Base-by-base conservation (phyloP, 2,329 filamentous ascomycete genomes). In the Talaromyces sp. region DNA sequence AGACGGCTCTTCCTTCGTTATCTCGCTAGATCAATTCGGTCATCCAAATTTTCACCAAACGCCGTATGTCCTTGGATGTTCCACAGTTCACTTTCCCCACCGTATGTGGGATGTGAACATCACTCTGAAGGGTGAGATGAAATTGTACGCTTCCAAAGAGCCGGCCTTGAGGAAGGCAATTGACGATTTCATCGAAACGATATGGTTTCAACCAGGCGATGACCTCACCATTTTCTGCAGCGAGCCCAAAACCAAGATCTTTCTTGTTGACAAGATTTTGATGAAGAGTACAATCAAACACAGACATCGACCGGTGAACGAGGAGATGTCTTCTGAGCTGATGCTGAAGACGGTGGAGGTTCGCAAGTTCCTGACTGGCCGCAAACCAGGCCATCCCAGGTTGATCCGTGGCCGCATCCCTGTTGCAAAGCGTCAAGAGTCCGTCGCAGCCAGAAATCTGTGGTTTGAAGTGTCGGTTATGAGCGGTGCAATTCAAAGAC, bases 391-490 rank as follows among this genome's bases (percentile, higher is more conserved):
- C 1, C 70, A 75, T 44, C 65, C 66, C 12, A 64, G 66, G 14
- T 65, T 69, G 2, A 66, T 75, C 33, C 71, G 71, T 39, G 72
- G 71, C 14, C 69, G 71, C 5, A 69, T 76, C 3, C 56, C 57
- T 1, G 3, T 63, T 5, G 23, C 39, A 2, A 44, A 57, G 1
- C 39, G 40, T 7, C 6, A 46, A 18, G 12, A 60, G 16, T 63
- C 57, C 28, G 40, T 44, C 1, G 16, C 21, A 5, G 14, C 16
- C 12, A 59, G 25, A 35, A 23, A 5, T 5, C 21, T 63, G 14
- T 78, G 77, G 73, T 78, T 75, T 63, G 75, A 79, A 56, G 69
- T 72, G 3, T 77, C 77, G 1, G 63, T 80, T 11, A 66, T 75
- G 8, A 76, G 76, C 59, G 67, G 70, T 4, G 63, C 66, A 1